Conservation (phyloP, 2,329 filamentous ascomycete genomes). For the Aphanocladium album region DNA sequence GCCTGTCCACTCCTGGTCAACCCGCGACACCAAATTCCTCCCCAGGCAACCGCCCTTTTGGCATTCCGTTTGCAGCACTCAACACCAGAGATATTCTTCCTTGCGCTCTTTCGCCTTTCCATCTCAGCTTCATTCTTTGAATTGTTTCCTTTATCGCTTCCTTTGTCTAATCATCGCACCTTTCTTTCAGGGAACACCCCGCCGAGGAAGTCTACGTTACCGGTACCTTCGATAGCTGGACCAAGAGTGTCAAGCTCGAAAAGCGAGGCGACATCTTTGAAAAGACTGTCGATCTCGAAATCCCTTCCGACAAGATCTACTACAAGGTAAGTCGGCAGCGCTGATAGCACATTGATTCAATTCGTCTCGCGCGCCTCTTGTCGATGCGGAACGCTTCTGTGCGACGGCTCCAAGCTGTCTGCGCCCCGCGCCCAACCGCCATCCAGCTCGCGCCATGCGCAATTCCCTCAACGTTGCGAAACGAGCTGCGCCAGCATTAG, state of each 20-base stretch:
- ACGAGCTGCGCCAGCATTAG: neutral
- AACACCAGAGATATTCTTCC: neutral
- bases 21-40: slow-evolving; percentile 1
- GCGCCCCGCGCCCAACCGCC: neutral
- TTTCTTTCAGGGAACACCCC: slow-evolving; percentile 63
- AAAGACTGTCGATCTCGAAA: slow-evolving; percentile 72
- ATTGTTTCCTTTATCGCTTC: neutral
- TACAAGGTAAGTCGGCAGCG: slow-evolving; percentile 73
- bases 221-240: slow-evolving; percentile 93
- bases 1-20: neutral
- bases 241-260: slow-evolving; percentile 76
- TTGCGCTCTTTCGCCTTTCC: neutral
- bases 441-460: neutral
- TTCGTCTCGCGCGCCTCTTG: neutral
- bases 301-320: slow-evolving; percentile 66
- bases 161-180: neutral
- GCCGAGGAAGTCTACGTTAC: slow-evolving; percentile 90
- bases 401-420: neutral
- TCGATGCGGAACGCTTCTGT: neutral
- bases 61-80: slow-evolving; percentile 6
- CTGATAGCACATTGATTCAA: neutral
- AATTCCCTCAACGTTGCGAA: neutral
- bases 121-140: neutral
- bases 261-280: slow-evolving; percentile 69
- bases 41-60: slow-evolving; percentile 6